These are phyloP conservation scores for Salix brachista DNA, from an alignment of 345 rosid genomes.

Conservation along the genomic window DNA sequence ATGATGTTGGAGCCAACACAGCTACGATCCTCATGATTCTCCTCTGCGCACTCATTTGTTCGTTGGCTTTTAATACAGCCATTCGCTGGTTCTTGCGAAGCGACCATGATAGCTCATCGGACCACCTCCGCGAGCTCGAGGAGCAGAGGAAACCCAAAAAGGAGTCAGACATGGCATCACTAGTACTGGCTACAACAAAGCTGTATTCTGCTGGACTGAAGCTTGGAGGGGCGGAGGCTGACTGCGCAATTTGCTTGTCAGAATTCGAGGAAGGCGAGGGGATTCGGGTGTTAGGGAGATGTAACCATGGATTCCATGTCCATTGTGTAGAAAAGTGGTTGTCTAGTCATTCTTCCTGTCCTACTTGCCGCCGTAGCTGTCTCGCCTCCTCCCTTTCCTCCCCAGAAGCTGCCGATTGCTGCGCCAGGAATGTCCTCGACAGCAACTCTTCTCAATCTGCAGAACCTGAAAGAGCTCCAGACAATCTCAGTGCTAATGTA, in stretches of 20 bases:
- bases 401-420: neutral
- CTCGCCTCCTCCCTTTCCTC: neutral
- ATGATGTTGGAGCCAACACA: constrained; percentile 49
- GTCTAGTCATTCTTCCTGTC: constrained; percentile 23
- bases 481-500: neutral
- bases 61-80: constrained; percentile 52
- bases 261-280: constrained; percentile 32
- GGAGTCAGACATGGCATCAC: constrained; percentile 5
- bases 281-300: constrained; percentile 17
- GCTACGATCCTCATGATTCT: constrained; percentile 45
- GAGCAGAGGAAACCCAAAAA: constrained; percentile 34
- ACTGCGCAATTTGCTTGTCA: constrained; percentile 30
- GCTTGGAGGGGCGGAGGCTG: constrained; percentile 38
- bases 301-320: constrained; percentile 29
- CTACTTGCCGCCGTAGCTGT: constrained; percentile 27
- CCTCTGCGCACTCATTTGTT: constrained; percentile 57
- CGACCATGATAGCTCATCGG: neutral
- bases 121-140: constrained; percentile 4
- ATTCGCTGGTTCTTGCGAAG: constrained; percentile 57
- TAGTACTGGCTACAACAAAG: constrained; percentile 31
- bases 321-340: constrained; percentile 22
- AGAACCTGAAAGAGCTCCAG: neutral
- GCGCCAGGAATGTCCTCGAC: neutral
- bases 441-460: neutral
- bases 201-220: constrained; percentile 45